These are phyloP conservation scores for Graphilbum fragrans DNA, from an alignment of 2,329 filamentous ascomycete genomes.

Conservation along the genomic window DNA sequence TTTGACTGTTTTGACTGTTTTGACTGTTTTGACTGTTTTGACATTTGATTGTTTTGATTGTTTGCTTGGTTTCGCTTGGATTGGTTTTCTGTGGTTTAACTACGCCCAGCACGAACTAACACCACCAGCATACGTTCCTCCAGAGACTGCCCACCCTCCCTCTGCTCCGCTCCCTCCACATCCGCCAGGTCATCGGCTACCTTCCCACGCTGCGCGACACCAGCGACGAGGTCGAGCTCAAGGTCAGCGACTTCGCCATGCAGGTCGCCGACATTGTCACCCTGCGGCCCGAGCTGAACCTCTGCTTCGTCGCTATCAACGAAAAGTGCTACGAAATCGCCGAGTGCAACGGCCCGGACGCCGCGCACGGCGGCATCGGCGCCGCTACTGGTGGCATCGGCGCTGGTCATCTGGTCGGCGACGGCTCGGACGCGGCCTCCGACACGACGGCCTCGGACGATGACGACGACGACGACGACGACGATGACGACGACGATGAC, in stretches of 20 bases:
- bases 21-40: neutral
- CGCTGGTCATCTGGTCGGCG: constrained; percentile 9
- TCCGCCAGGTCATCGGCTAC: constrained; percentile 21
- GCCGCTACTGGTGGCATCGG: constrained; percentile 10
- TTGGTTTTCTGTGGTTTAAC: neutral
- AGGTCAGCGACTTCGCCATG: constrained; percentile 53
- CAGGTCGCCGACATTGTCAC: constrained; percentile 71
- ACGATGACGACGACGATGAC: constrained; percentile 35
- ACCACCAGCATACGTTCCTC: constrained; percentile 59
- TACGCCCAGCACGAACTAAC: neutral
- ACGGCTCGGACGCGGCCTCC: constrained; percentile 9
- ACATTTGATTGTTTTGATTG: constrained; percentile 1
- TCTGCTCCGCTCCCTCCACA: constrained; percentile 43
- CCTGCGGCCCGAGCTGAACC: constrained; percentile 60
- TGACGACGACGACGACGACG: constrained; percentile 30
- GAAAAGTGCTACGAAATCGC: constrained; percentile 73
- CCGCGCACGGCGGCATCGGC: constrained; percentile 11
- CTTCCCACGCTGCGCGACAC: neutral
- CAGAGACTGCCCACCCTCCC: constrained; percentile 60
- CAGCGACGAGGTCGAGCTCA: neutral
- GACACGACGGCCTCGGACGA: constrained; percentile 22
- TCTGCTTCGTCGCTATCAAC: constrained; percentile 68
- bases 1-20: neutral
- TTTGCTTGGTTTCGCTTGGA: neutral
- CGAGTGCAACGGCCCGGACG: constrained; percentile 35